These are phyloP conservation scores for Neophaeococcomyces aloes DNA, from an alignment of 2,329 filamentous ascomycete genomes.

Conservation along the genomic window DNA sequence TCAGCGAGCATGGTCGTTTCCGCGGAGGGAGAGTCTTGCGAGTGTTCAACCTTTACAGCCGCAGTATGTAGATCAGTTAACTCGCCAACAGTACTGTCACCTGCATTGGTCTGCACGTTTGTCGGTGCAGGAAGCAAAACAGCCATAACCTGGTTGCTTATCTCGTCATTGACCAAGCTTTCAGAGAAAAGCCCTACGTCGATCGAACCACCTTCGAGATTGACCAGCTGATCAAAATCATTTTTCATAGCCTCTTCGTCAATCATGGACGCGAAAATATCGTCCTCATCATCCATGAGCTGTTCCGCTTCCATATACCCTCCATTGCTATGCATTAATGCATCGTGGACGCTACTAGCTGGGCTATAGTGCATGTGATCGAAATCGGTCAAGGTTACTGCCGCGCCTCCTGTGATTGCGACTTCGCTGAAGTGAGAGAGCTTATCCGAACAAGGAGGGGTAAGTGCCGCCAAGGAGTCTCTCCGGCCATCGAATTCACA, in stretches of 20 bases:
- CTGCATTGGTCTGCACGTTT: neutral
- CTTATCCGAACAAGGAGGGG: conserved; percentile 13
- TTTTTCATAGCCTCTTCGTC: conserved; percentile 27
- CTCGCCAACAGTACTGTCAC: neutral
- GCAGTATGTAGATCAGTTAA: too few relatives aligned
- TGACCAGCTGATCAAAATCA: conserved; percentile 38
- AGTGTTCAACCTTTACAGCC: neutral
- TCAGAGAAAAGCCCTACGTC: conserved; percentile 1
- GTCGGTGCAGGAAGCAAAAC: neutral
- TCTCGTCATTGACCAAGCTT: neutral
- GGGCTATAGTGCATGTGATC: conserved; percentile 6
- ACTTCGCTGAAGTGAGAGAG: conserved; percentile 2
- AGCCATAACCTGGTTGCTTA: conserved; percentile 4
- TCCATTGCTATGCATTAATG: neutral
- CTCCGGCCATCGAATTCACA: conserved; percentile 15
- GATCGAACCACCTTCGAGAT: conserved; percentile 31
- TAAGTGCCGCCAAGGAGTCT: conserved; percentile 16
- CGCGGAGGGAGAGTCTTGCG: conserved; percentile 8
- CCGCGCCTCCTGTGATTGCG: conserved; percentile 12
- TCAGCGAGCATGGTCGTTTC: conserved; percentile 10
- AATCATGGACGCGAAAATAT: neutral
- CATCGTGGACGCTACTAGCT: conserved; percentile 3
- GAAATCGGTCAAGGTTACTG: conserved; percentile 9
- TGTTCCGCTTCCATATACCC: conserved; percentile 7
- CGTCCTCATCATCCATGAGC: conserved; percentile 4